A percentile compares a stretch with the other conserved stretches of the same genome.
Evolutionary conservation across 495 filamentous ascomycete genomes (phyloP).

Genomic region (Hypoxylon subgilvum): DNA sequence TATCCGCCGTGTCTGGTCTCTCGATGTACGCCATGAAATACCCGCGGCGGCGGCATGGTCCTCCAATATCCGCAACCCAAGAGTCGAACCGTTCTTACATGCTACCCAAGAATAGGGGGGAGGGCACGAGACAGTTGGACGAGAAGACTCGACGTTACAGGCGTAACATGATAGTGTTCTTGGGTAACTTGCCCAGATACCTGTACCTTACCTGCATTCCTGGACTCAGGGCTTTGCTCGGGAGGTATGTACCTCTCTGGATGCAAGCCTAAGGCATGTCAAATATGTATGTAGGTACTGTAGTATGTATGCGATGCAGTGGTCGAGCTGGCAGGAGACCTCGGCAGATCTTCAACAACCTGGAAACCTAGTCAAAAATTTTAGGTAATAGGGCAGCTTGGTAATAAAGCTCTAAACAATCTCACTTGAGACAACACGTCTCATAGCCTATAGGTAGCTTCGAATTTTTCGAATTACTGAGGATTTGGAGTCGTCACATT

Average conservation of each 20-base stretch:
- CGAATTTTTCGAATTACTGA: slow-evolving; percentile 38
- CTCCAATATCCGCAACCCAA: slow-evolving; percentile 12
- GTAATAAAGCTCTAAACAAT: slow-evolving; percentile 29
- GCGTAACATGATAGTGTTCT: slow-evolving; percentile 20
- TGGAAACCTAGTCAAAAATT: slow-evolving; percentile 13
- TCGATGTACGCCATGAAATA: background rate
- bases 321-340: slow-evolving; percentile 11
- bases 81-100: slow-evolving; percentile 9
- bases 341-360: slow-evolving; percentile 26
- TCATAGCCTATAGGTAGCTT: slow-evolving; percentile 32
- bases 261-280: too few species aligned
- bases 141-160: slow-evolving; percentile 24
- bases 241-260: too few species aligned
- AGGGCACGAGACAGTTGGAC: slow-evolving; percentile 8
- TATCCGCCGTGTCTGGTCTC: slow-evolving; percentile 10
- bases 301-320: slow-evolving; percentile 8
- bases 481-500: slow-evolving; percentile 38
- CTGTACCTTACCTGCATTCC: background rate
- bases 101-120: slow-evolving; percentile 10
- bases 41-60: slow-evolving; percentile 6
- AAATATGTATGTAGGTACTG: background rate
- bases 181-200: slow-evolving; percentile 7
- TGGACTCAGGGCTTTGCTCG: too few species aligned
- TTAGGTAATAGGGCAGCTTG: slow-evolving; percentile 29
- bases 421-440: slow-evolving; percentile 28